Percentiles rank a stretch among this genome's conserved stretches.
Evolutionary conservation across 441 rosid genomes (phyloP).

Genomic region (Eruca vesicaria): DNA sequence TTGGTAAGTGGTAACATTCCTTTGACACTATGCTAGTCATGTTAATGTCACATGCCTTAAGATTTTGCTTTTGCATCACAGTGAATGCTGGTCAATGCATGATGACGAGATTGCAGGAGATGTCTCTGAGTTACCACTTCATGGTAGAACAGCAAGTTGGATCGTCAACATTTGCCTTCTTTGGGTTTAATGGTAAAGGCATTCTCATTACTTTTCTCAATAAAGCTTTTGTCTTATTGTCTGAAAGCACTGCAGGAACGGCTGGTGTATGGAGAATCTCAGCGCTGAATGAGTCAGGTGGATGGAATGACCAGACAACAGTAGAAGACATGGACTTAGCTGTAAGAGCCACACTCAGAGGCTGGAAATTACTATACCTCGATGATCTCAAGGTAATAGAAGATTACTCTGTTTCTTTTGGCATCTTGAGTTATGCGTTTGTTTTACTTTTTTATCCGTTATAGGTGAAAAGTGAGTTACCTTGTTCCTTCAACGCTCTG

Average conservation of each 20-base stretch:
- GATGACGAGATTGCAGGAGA: slow-evolving; percentile 43
- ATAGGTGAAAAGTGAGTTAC: slow-evolving; percentile 59
- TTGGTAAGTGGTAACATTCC: slow-evolving; percentile 54
- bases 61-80: slow-evolving; percentile 8
- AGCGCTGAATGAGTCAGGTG: slow-evolving; percentile 56
- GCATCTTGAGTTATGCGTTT: background rate
- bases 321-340: slow-evolving; percentile 69
- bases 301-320: slow-evolving; percentile 63
- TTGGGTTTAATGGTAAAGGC: slow-evolving; percentile 37
- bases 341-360: slow-evolving; percentile 55
- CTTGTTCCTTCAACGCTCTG: slow-evolving; percentile 54
- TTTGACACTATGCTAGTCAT: background rate
- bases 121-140: slow-evolving; percentile 40
- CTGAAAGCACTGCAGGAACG: slow-evolving; percentile 40
- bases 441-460: background rate
- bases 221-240: background rate
- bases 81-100: slow-evolving; percentile 39
- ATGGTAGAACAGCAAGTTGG: slow-evolving; percentile 40
- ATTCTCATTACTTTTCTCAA: background rate
- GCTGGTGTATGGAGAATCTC: slow-evolving; percentile 68
- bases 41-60: background rate
- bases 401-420: background rate
- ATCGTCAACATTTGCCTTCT: slow-evolving; percentile 39
- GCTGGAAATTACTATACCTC: slow-evolving; percentile 56
- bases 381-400: slow-evolving; percentile 46